Evolutionary conservation across 2,329 filamentous ascomycete genomes (phyloP), one percentile per base, ranked within the genome.

Genomic region (Thielaviopsis euricoi): DNA sequence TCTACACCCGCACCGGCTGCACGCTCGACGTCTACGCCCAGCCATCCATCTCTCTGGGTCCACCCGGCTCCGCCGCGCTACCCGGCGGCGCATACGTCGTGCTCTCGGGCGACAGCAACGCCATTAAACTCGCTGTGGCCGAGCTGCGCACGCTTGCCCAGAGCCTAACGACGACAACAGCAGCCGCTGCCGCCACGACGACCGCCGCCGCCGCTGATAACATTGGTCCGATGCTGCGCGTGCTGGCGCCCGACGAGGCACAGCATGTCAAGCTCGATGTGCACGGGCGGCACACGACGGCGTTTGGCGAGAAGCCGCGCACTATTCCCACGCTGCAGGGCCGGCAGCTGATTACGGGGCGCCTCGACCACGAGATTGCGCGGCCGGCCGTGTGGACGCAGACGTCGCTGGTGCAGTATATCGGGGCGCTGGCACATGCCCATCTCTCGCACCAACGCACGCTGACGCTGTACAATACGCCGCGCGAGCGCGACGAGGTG

Each of bases 341-440:
- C 63, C 71, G 52, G 25, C 25, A 12, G 17, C 4, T 13, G 2
- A 53, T 33, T 13, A 21, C 15, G 10, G 33, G 21, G 13, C 15
- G 22, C 7, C 26, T 60, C 9, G 51, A 72, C 26, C 68, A 74
- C 58, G 63, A 71, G 49, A 70, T 74, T 9, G 67, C 70, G 0
- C 66, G 64, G 26, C 75, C 75, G 0, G 46, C 58, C 1, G 51
- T 59, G 1, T 78, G 76, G 75, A 74, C 73, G 3, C 65, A 64
- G 52, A 63, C 69, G 43, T 66, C 69, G 1, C 71, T 78, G 17
- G 66, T 73, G 53, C 60, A 64, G 1, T 78, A 77, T 61, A 67
- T 78, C 21, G 65, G 66, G 0, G 65, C 66, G 0, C 65, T 79
- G n/a, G 68, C 68, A 9, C 70, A 69, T 53, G 69, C 71, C 1